Base-by-base conservation (phyloP, 305 asterid species). In the Solanum chacoense region DNA sequence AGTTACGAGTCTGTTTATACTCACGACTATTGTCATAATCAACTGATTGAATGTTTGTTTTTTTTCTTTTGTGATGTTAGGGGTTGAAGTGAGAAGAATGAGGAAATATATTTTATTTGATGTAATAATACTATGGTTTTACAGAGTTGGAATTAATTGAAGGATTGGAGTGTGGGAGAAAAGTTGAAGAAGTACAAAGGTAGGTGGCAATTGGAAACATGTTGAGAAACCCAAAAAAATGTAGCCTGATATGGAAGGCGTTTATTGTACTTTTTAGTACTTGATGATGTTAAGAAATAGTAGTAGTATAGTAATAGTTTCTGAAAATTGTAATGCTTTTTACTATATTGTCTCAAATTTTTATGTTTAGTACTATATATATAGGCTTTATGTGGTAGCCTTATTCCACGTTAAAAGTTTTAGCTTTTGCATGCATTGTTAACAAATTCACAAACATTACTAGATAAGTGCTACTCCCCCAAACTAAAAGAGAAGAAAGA, bases 291-390 rank as follows among this genome's bases (percentile, higher is more conserved):
- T 31, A 84, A 36, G 29, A 84, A 84, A 55, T 84, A 79, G 10
- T 67, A 74, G 14, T 74, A 78, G 67, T 83, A 29, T 50, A 83
- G 69, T 83, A 73, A 83, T 83, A 83, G 71, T 29, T 29, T 83
- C 40, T 84, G 87, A 50, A 55, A 83, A 29, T 83, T 83, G 73
- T 83, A 45, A 83, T 83, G 86, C 31, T 83, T 83, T 76, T 81
- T 10, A 81, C 10, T 11, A 81, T 18, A 29, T 78, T 50, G 12
- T 83, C 86, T 50, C 20, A 31, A 83, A 10, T 50, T 29, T 18
- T 32, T 50, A 83, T 83, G 31, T 20, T 29, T 31, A 42, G 59
- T 42, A 80, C 18, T 36, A 80, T 18, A 45, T 22, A 59, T 22
- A 22, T 31, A 83, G 22, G 40, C 86, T 45, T 50, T 31, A 28